phyloP scores from a whole-genome alignment of 192 early-diverging fungal species.

The Lobosporangium transversale region DNA sequence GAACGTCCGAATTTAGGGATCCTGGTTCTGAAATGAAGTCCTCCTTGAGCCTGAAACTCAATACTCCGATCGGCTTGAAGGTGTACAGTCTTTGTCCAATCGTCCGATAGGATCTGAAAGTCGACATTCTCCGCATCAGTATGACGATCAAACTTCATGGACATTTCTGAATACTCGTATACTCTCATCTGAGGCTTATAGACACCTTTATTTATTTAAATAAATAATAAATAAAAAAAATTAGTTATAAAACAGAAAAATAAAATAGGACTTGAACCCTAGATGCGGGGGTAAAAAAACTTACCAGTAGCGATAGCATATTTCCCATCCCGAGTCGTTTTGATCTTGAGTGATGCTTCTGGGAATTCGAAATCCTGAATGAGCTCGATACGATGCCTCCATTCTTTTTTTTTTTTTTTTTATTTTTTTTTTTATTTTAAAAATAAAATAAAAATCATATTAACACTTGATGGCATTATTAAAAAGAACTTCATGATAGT shows the following conservation, averaged over 20 bases:
- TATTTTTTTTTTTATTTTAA: no score
- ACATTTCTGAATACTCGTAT: conserved; percentile 89
- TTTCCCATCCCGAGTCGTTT: conserved; percentile 85
- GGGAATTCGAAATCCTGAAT: conserved; percentile 99
- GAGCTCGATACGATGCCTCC: conserved; percentile 89
- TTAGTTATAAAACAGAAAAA: background rate
- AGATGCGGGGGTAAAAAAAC: background rate
- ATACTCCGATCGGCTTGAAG: conserved; percentile 90
- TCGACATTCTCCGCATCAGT: conserved; percentile 93
- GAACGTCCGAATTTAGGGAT: conserved; percentile 97
- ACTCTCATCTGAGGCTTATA: conserved; percentile 98
- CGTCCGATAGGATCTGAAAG: conserved; percentile 91
- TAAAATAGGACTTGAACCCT: conserved; percentile 11
- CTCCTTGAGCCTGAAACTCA: conserved; percentile 96
- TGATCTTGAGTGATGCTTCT: conserved; percentile 87
- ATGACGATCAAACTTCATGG: conserved; percentile 99
- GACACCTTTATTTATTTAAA: no score
- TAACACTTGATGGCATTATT: no score
- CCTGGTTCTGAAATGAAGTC: conserved; percentile 91
- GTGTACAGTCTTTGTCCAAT: conserved; percentile 96
- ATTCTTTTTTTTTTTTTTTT: conserved; percentile 63
- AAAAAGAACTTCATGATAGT: background rate
- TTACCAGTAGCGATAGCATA: conserved; percentile 89
- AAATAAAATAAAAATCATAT: no score
- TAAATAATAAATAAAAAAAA: background rate